Percentiles rank a stretch among this genome's conserved stretches.
Evolutionary conservation across 1,284 basidiomycete genomes (phyloP).

Genomic region (Lentinula novae-zelandiae): DNA sequence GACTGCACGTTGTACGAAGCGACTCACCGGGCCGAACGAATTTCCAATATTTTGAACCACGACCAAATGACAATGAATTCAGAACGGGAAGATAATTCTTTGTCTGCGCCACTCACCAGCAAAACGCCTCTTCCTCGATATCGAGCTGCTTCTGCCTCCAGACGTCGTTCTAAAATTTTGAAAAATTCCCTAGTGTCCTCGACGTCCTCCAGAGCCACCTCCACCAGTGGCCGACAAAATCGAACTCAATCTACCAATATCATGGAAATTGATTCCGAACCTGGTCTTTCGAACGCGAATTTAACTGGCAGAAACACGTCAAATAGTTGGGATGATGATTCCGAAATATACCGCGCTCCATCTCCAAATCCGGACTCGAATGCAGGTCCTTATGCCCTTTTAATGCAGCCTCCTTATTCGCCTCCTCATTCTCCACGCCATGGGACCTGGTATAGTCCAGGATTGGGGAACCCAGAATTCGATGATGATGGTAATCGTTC

Average conservation of each 20-base stretch:
- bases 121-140: constrained; percentile 14
- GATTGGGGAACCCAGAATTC: background rate
- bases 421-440: no score
- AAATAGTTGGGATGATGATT: background rate
- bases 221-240: no score
- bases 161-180: background rate
- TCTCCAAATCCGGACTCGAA: background rate
- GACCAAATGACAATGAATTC: no score
- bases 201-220: no score
- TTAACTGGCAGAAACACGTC: background rate
- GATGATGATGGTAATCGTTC: no score
- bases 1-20: no score
- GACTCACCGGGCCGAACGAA: no score
- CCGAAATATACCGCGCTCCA: background rate
- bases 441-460: no score
- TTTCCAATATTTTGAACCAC: no score
- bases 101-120: constrained; percentile 17
- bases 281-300: background rate
- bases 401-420: background rate
- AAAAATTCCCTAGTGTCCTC: background rate
- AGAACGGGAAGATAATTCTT: background rate
- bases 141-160: constrained; percentile 3
- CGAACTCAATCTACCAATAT: background rate
- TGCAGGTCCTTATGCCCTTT: background rate
- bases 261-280: background rate